Evolutionary conservation across 345 rosid genomes (phyloP), one percentile per base, ranked within the genome.

Genomic region (Lepidium didymum): DNA sequence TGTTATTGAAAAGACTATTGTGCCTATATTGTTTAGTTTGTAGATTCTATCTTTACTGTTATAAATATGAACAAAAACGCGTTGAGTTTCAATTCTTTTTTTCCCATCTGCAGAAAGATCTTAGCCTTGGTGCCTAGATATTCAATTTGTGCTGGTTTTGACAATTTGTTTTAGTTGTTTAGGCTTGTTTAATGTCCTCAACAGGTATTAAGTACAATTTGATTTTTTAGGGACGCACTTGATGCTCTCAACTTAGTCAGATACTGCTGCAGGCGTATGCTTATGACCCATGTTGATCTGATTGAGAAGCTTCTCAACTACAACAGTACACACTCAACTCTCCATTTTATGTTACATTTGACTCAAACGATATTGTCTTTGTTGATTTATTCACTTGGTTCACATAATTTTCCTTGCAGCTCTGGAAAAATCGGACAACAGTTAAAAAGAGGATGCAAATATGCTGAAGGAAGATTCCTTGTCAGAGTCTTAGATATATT

Each of bases 301-400:
- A 94, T 94, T 41, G 99, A 94, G 83, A 94, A 94, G 87, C 99
- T 94, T 76, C 86, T 94, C 67, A 91, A 89, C 82, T 94, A 91
- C 79, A 94, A 94, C 50, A 86, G 99, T 94, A 87, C 69, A 53
- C 27, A 16, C 56, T 54, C 71, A 50, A n/a, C 69, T 61, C 55
- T 54, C 44, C 40, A 64, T 34, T 33, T 37, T 52, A 46, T 50
- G 33, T 15, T 62, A 40, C 11, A n/a, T 54, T 8, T 43, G 10
- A 67, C 21, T 13, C n/a, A 1, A 4, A n/a, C 0, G 13, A 37
- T 12, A 21, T 6, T 40, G 5, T 13, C 9, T 41, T 56, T 50
- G 31, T 11, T 12, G 16, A 49, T 33, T 38, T 65, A 55, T 21
- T 35, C 54, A 51, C 13, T 40, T 12, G 12, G 8, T 21, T 9